Evolutionary conservation across 169 alveolate genomes (phyloP), one percentile per base, ranked within the genome.

Genomic region (Cryptosporidium ubiquitum): DNA sequence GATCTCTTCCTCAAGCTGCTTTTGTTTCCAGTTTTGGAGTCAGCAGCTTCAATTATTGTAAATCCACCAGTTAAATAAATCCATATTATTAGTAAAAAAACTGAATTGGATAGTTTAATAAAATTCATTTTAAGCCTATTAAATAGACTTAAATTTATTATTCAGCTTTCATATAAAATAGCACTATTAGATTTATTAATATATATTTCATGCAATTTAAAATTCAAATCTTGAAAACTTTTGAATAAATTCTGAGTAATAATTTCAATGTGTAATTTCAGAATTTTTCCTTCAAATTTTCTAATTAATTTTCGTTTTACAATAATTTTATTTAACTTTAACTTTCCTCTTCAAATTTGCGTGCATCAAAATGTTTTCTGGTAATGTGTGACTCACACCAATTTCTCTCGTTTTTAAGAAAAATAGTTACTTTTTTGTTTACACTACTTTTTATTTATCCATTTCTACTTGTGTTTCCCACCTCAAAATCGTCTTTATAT

Each of bases 1-100:
- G 85, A 73, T 20, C 51, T 73, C 40, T 39, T 73, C 9, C 85
- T 73, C 18, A 73, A 33, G 55, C 85, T 55, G 35, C 70, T 29
- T 57, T 58, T 73, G 51, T 14, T 55, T 26, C 66, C 51, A 16
- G 40, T 3, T 26, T 37, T 73, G 2, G 51, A 55, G 12, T 55
- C 85, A 5, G 55, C 69, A 18, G 69, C 70, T 16, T 52, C 3
- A 6, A 29, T 14, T 1, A 20, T 55, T 10, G 18, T 9, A 20
- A 55, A 10, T 10, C n/a, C 37, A 1, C 20, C 20, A 39, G 29
- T 37, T 31, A 23, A 35, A 37, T 14, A 14, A 29, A 29, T 64
- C 71, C 71, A 64, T 33, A 64, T 9, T 33, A 64, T 37, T 9
- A 64, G 23, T 10, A 37, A 2, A n/a, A 64, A 12, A 35, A n/a